phyloP scores from a whole-genome alignment of 371 early-diverging fungal species.

The Catenaria anguillulae region DNA sequence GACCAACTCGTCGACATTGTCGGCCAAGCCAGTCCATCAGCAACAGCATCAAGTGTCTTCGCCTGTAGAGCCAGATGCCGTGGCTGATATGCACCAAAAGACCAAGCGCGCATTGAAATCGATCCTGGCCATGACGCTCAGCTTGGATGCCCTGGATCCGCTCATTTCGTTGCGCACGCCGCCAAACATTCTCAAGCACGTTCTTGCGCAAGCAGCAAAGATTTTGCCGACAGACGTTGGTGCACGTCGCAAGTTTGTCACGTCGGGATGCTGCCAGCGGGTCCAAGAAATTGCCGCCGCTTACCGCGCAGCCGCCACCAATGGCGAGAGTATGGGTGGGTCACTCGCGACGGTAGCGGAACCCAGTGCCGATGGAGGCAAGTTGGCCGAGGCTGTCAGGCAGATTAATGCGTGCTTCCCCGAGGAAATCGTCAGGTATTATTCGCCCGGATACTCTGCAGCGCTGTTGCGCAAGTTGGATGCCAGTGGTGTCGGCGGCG shows the following conservation, averaged over 20 bases:
- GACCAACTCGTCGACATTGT: conserved; percentile 9
- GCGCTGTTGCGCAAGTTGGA: conserved; percentile 32
- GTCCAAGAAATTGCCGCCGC: conserved; percentile 33
- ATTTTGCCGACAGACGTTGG: conserved; percentile 35
- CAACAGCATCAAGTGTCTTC: background rate
- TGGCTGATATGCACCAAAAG: conserved; percentile 27
- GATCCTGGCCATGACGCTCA: conserved; percentile 31
- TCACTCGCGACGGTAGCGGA: too few relatives aligned
- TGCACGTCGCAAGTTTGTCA: conserved; percentile 36
- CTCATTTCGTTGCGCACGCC: conserved; percentile 28
- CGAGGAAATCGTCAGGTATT: conserved; percentile 41
- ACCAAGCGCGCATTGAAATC: conserved; percentile 34
- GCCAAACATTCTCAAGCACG: conserved; percentile 33
- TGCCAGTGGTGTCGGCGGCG: too few relatives aligned
- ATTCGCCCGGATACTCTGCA: conserved; percentile 35
- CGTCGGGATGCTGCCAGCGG: conserved; percentile 28
- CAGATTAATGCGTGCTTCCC: conserved; percentile 39
- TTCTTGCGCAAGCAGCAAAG: conserved; percentile 34
- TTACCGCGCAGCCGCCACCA: conserved; percentile 8
- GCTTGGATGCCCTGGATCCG: conserved; percentile 31
- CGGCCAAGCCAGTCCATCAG: background rate
- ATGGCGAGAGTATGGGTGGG: background rate
- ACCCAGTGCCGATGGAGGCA: conserved; percentile 22
- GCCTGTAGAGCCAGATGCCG: background rate
- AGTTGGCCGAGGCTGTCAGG: conserved; percentile 33